Percentiles rank a stretch among this genome's conserved stretches.
Evolutionary conservation across 192 early-diverging fungal species (phyloP).

Genomic region (Backusella mclennaniae): DNA sequence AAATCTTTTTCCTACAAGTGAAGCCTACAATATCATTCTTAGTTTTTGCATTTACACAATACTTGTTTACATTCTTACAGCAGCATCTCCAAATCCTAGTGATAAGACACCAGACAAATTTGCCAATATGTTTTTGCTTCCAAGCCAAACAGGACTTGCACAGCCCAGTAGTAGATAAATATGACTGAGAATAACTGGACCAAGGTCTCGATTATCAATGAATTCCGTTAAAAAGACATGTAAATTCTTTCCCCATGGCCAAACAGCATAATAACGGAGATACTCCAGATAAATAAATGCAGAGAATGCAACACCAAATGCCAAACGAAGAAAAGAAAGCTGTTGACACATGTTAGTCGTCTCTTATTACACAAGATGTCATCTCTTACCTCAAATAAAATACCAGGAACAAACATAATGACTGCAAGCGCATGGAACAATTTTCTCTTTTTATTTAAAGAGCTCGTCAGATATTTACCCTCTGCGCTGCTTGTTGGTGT

Average conservation of each 20-base stretch:
- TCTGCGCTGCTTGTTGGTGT: not conserved
- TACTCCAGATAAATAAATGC: slow-evolving; percentile 77
- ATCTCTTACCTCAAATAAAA: slow-evolving; percentile 58
- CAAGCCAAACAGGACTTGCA: slow-evolving; percentile 87
- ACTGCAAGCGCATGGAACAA: slow-evolving; percentile 83
- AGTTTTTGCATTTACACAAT: too few species aligned
- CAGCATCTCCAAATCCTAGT: slow-evolving; percentile 88
- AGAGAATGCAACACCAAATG: slow-evolving; percentile 74
- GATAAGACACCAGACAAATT: slow-evolving; percentile 80
- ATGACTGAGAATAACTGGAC: slow-evolving; percentile 83
- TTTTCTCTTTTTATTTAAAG: slow-evolving; percentile 79
- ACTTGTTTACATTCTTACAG: slow-evolving; percentile 40
- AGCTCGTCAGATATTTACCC: slow-evolving; percentile 27
- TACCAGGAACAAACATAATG: slow-evolving; percentile 84
- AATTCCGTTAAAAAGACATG: slow-evolving; percentile 76
- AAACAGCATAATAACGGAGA: slow-evolving; percentile 74
- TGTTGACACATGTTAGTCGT: slow-evolving; percentile 15
- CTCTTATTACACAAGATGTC: not conserved
- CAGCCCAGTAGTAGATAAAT: slow-evolving; percentile 90
- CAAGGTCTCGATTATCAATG: slow-evolving; percentile 82
- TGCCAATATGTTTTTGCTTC: slow-evolving; percentile 46
- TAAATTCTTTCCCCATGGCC: slow-evolving; percentile 61
- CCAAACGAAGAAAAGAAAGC: slow-evolving; percentile 75
- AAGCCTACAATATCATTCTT: slow-evolving; percentile 51
- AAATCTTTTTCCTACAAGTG: slow-evolving; percentile 73